Evolutionary conservation across 345 rosid species (phyloP).

Genomic region (Populus simonii): DNA sequence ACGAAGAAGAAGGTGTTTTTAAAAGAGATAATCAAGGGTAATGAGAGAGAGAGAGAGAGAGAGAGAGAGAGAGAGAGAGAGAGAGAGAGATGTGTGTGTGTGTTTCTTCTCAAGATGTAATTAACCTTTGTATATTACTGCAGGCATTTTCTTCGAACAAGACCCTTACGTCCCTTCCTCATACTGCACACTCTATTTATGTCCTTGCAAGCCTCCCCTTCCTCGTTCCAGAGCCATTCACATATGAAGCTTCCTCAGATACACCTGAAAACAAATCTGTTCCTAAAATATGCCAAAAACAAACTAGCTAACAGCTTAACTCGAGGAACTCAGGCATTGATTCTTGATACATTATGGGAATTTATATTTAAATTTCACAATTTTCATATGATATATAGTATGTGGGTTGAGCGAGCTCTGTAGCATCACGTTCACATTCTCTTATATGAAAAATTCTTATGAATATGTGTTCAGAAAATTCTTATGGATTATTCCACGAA

Average conservation of each 20-base stretch:
- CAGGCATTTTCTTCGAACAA: no score
- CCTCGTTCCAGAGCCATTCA: not conserved
- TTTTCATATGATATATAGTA: not conserved
- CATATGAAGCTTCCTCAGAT: constrained; percentile 8
- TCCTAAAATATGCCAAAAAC: not conserved
- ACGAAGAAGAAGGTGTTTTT: no score
- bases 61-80: no score
- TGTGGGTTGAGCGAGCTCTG: not conserved
- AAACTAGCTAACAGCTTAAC: not conserved
- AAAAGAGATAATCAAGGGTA: no score
- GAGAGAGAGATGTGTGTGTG: no score
- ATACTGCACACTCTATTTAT: not conserved
- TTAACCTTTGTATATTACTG: no score
- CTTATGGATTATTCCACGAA: not conserved
- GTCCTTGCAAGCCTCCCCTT: not conserved
- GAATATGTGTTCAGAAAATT: not conserved
- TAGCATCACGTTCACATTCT: no score
- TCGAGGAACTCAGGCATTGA: not conserved
- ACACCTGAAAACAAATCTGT: not conserved
- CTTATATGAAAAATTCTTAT: not conserved
- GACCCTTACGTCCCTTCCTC: not conserved
- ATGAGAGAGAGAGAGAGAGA: no score
- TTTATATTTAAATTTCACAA: no score
- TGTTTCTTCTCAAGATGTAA: no score
- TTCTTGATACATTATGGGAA: no score